Evolutionary conservation across 192 early-diverging fungal genomes (phyloP), one percentile per base, ranked within the genome.

Genomic region (Phlyctochytrium arcticum): DNA sequence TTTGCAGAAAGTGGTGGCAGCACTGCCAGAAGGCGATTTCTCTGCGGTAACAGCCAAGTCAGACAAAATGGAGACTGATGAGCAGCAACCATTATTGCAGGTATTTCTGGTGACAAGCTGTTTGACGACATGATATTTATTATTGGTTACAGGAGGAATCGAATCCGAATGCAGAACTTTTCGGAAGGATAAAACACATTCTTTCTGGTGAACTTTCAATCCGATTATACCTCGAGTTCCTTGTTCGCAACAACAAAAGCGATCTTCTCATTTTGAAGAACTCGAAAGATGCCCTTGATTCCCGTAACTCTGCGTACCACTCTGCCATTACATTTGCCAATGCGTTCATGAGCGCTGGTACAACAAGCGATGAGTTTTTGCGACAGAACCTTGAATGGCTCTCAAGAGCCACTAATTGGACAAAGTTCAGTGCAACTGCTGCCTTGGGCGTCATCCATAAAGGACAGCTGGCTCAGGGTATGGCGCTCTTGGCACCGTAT

Each of bases 331-430:
- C 95, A 1, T 92, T 98, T 73, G 88, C 95, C 27, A 99, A 99
- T 60, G 95, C 96, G 0, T 96, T 94, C 64, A 96, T 96, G 94
- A 90, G 96, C 53, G 92, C 95, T 24, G 97, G 97, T 26, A 99
- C 97, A 3, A 97, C 96, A 2, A 90, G 91, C 56, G 97, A 99
- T 69, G 93, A 93, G 68, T 99, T 99, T 69, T 81, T 99, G 75
- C 83, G 97, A 47, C 90, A 96, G 57, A 98, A 94, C 73, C 77
- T 98, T 42, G 95, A 99, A 66, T 99, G 97, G 97, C 84, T 99
- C 36, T 86, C 90, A 48, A 86, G 95, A 54, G 93, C 95, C 37
- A 96, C 89, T 32, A 96, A 96, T 81, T 99, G 97, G 97, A 89
- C 94, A 26, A 99, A 99, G 78, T 99, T 99, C 74, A 90, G 92